These are phyloP conservation scores for Dendrobium nobile DNA, from an alignment of 106 monocot species.

Conservation along the genomic window DNA sequence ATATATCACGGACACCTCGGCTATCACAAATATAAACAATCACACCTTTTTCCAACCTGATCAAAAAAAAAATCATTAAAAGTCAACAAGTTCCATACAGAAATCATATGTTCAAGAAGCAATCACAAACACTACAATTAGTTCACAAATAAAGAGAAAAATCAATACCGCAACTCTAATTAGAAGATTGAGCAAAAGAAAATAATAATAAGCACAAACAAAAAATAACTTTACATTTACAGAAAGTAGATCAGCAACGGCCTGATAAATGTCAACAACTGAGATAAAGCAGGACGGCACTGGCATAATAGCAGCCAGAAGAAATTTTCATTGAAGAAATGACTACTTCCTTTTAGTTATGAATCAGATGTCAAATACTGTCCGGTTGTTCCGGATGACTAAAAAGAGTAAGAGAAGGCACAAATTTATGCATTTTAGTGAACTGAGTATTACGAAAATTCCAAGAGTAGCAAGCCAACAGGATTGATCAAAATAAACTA, in stretches of 20 bases:
- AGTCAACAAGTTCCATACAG: not conserved
- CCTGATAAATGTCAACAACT: not conserved
- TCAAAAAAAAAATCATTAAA: not conserved
- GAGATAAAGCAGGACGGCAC: not conserved
- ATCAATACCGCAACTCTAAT: not conserved
- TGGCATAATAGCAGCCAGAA: not conserved
- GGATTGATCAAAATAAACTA: not conserved
- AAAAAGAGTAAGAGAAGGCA: too few relatives aligned
- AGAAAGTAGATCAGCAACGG: not conserved
- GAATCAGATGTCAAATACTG: too few relatives aligned
- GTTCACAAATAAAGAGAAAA: not conserved
- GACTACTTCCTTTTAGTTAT: not conserved
- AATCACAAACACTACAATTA: conserved; percentile 2
- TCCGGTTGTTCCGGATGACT: too few relatives aligned
- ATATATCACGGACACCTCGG: conserved; percentile 93
- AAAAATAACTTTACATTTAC: not conserved
- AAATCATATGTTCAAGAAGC: not conserved
- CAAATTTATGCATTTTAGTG: not conserved
- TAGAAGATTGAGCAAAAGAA: not conserved
- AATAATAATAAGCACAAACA: not conserved
- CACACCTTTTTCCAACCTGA: conserved; percentile 95
- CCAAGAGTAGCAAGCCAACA: not conserved
- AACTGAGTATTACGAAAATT: not conserved
- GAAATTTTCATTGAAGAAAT: not conserved
- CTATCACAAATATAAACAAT: conserved; percentile 97